Base-by-base conservation (phyloP, 164 flowering plant genomes). In the Platanus orientalis region DNA sequence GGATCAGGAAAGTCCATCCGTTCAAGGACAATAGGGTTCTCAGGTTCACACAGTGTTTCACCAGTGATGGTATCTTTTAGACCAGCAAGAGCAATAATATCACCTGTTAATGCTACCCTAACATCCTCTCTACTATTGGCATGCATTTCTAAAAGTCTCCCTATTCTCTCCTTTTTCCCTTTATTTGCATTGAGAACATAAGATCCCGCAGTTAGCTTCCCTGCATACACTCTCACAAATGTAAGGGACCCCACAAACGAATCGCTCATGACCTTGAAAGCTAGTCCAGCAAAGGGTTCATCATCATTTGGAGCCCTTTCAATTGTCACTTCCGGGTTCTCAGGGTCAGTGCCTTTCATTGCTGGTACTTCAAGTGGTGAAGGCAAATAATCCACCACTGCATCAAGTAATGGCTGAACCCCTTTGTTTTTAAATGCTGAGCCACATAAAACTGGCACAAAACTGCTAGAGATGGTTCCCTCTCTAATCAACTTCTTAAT, bases 1-100 rank as follows among this genome's bases (percentile, higher is more conserved):
- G 99, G 99, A 76, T 89, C 96, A 47, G 97, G 99, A 80, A 94
- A 91, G 71, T 91, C 99, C 99, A 94, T 94, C 32, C 96, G 75
- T 63, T 94, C 99, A 58, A 94, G 93, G 58, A 89, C 85, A 62
- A 91, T 66, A 29, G 96, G 93, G n/a, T 78, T 66, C 23, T 89
- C 94, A 24, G 87, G 80, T 65, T 94, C 97, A 76, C 83, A 81
- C 16, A 94, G 69, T 56, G 99, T 94, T 76, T 94, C 97, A 65
- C 97, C 99, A 0, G 99, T 94, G 67, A 91, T 76, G 20, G 96
- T 91, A 71, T 91, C 96, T 74, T 94, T 94, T 6, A 94, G 76
- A 59, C 99, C 97, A 10, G 96, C 99, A 68, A 91, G 85, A 50
- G 99, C 99, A 69, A 91, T 71, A 60, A 94, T 94, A 69, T 94